Conservation (phyloP, 306 rosid genomes). For the Purshia tridentata region DNA sequence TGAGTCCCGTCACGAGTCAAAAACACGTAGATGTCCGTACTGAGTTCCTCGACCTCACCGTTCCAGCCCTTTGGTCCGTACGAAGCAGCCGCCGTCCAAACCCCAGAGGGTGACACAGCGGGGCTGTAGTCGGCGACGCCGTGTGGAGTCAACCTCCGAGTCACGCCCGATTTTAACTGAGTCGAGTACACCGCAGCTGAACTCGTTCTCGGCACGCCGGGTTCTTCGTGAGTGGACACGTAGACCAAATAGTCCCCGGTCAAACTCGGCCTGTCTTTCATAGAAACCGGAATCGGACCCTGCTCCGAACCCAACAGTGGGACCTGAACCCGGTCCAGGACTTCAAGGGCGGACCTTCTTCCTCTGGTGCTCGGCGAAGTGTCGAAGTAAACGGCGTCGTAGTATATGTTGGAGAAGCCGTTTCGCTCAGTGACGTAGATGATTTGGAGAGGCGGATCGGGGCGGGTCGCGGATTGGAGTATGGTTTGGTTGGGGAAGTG, state of each 20-base stretch:
- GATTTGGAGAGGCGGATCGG: slow-evolving; percentile 39
- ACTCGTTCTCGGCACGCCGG: slow-evolving; percentile 55
- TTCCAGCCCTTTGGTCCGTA: slow-evolving; percentile 71
- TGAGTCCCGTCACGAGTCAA: slow-evolving; percentile 65
- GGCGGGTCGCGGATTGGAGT: slow-evolving; percentile 9
- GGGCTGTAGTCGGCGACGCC: slow-evolving; percentile 84
- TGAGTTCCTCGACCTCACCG: slow-evolving; percentile 75
- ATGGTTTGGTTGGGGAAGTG: slow-evolving; percentile 49
- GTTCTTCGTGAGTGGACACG: slow-evolving; percentile 72
- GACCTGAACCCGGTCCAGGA: slow-evolving; percentile 46
- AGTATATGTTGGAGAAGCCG: slow-evolving; percentile 53
- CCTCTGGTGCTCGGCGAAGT: neutral
- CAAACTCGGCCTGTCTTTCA: slow-evolving; percentile 70
- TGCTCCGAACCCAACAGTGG: slow-evolving; percentile 37
- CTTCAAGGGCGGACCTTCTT: slow-evolving; percentile 47
- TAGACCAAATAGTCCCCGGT: slow-evolving; percentile 53
- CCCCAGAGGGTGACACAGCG: slow-evolving; percentile 71
- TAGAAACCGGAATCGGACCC: slow-evolving; percentile 34
- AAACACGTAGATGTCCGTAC: slow-evolving; percentile 71
- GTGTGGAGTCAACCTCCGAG: slow-evolving; percentile 65
- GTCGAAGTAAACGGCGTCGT: slow-evolving; percentile 46
- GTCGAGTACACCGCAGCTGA: slow-evolving; percentile 84
- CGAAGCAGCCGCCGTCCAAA: slow-evolving; percentile 81
- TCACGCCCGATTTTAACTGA: slow-evolving; percentile 52
- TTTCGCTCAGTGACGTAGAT: slow-evolving; percentile 72